Percentiles rank a stretch among this genome's conserved stretches.
Conservation (phyloP, 306 rosid genomes). For the Lathyrus tuberosus region DNA sequence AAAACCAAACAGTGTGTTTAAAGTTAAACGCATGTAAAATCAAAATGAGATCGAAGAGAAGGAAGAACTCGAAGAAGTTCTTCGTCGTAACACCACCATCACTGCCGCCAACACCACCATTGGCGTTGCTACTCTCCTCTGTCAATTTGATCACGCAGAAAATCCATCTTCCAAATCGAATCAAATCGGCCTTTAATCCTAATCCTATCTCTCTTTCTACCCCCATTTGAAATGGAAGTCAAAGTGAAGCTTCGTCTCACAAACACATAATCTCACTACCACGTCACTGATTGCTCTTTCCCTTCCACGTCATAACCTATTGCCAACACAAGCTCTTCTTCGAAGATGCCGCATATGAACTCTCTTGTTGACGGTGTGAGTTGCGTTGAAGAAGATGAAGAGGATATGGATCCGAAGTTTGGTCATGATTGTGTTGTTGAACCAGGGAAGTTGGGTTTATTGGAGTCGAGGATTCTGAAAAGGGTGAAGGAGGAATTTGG, state of each 20-base stretch:
- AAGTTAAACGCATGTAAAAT: not conserved
- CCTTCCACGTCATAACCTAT: slow-evolving; percentile 60
- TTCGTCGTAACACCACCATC: slow-evolving; percentile 50
- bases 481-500: slow-evolving; percentile 82
- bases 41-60: slow-evolving; percentile 65
- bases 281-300: slow-evolving; percentile 53
- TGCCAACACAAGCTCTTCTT: slow-evolving; percentile 84
- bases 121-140: slow-evolving; percentile 56
- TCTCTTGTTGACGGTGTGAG: slow-evolving; percentile 67
- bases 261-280: slow-evolving; percentile 48
- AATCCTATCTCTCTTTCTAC: slow-evolving; percentile 2
- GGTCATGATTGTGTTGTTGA: slow-evolving; percentile 69
- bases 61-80: slow-evolving; percentile 79
- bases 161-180: slow-evolving; percentile 51
- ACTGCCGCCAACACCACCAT: slow-evolving; percentile 19
- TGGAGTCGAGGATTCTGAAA: slow-evolving; percentile 75
- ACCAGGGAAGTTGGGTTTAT: slow-evolving; percentile 51
- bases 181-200: slow-evolving; percentile 52
- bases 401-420: slow-evolving; percentile 56
- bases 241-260: slow-evolving; percentile 78
- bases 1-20: no score
- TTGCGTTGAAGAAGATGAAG: slow-evolving; percentile 91
- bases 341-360: slow-evolving; percentile 67
- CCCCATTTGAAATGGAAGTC: slow-evolving; percentile 44
- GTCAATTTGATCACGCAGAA: slow-evolving; percentile 61